phyloP scores from a whole-genome alignment of 2,329 filamentous ascomycete species.

The Colletotrichum liaoningense region DNA sequence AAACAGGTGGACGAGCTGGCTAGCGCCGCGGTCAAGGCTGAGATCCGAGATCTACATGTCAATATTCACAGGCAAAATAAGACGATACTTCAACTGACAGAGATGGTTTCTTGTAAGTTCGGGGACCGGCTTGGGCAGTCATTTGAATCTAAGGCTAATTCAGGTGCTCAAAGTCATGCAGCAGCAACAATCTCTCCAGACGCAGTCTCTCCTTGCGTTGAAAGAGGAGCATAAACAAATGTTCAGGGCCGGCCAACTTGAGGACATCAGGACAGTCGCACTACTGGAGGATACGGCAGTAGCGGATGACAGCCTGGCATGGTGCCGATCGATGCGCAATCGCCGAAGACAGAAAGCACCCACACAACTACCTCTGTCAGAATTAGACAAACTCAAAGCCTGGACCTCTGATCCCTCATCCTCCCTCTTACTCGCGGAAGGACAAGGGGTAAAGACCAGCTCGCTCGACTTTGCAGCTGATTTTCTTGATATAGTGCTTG shows the following conservation, averaged over 20 bases:
- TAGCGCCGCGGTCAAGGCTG: background rate
- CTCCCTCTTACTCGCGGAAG: background rate
- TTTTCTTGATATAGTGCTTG: background rate
- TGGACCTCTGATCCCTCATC: background rate
- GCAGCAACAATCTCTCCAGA: background rate
- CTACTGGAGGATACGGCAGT: background rate
- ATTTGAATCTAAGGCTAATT: background rate
- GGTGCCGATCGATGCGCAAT: background rate
- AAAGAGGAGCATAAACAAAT: background rate
- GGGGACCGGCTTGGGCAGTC: too few relatives aligned
- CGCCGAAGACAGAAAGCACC: background rate
- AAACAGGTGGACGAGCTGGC: background rate
- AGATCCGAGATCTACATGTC: background rate
- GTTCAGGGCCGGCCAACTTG: accelerated
- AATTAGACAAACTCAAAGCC: accelerated
- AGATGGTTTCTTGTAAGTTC: constrained; percentile 2
- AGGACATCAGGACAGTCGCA: background rate
- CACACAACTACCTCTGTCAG: background rate
- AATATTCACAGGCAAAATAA: background rate
- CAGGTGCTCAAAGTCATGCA: background rate
- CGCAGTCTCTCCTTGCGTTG: background rate
- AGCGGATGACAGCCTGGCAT: background rate
- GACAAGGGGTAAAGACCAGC: background rate
- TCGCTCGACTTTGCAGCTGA: background rate
- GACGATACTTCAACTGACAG: background rate